Base-by-base conservation (phyloP, 2,329 filamentous ascomycete genomes). In the Rhynchosporium agropyri region DNA sequence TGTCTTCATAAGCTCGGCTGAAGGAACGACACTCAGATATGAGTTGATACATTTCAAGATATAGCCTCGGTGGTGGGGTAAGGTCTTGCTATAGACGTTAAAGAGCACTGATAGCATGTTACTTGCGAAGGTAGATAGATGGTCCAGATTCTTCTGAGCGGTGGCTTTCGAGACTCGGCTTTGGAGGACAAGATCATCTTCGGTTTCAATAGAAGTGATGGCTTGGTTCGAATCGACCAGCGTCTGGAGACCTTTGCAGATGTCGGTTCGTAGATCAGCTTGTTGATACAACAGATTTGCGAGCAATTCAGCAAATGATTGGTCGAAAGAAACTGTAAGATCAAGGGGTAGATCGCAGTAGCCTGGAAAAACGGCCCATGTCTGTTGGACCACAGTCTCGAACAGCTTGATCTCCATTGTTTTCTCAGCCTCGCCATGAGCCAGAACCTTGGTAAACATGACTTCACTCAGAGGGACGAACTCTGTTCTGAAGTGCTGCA, bases 341-440 rank as follows among this genome's bases (percentile, higher is more conserved):
- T 99, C 95, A 42, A 97, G 78, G 1, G 95, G 94, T 60, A 97
- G 80, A 74, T 97, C 92, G 75, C 95, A 98, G 79, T 97, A 99
- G 1, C 95, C 95, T 0, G 95, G 94, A 15, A 99, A 83, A 58
- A 90, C 89, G 0, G 91, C 92, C 95, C 95, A 99, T 48, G 94
- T 93, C 74, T 99, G 95, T 69, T 96, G 90, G 8, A 99, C 91
- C 4, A 99, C 81, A 0, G 95, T 98, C 78, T 99, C 94, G 74
- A 95, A 99, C 63, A 99, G 96, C 81, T 99, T 99, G 74, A 95
- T 85, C 75, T 98, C 92, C 84, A 97, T 93, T 0, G 92, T 95
- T 81, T 97, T 97, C 73, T 94, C 90, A 13, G 86, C 87, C 28
- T 85, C 80, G 13, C 90, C 91, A 71, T 96, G 90, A 65, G 96